Evolutionary conservation across 176 grass and related monocot species (phyloP), one percentile per base, ranked within the genome.

Genomic region (Aechmea fasciata): DNA sequence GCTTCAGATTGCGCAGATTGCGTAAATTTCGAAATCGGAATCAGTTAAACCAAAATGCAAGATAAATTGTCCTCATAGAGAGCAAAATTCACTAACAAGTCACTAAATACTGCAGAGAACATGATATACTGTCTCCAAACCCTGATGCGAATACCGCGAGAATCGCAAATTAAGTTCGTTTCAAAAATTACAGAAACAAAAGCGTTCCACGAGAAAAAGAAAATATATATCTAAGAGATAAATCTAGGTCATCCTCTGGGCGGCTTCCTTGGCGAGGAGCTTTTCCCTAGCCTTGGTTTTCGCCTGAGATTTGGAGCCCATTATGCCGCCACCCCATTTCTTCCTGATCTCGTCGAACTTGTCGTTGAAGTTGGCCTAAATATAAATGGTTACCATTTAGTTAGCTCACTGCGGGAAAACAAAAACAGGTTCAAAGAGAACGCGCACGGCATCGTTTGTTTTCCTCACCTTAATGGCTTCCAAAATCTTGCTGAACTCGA

Each of bases 401-500:
- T 15, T 17, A 48, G 17, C 1, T 41, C 4, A 7, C 6, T 41
- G 33, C 33, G 33, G 33, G 33, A 67, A 47, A 67, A 49, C 14
- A 20, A 17, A n/a, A 8, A 8, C n/a, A 49, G 11, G 14, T 47
- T 15, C 18, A 47, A 61, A 20, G 10, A 61, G 55, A 22, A n/a
- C 9, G 2, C 20, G 10, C 17, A 22, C 17, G 3, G 10, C 10
- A 48, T 20, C 5, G 1, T 22, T 70, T 50, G 48, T 23, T 7
- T 26, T 50, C 19, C 78, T 57, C 72, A 81, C 78, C 78, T 81
- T 81, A 55, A 81, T 81, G 63, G 78, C 78, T 25, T 81, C 78
- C 49, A 81, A 65, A 24, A 81, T 81, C 66, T 81, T 81, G 78
- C 78, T 81, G 71, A 81, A 81, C 71, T 81, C 78, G 8, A 81